Evolutionary conservation across 2,329 filamentous ascomycete genomes (phyloP), one percentile per base, ranked within the genome.

Genomic region (Trichocomaceae sp.): DNA sequence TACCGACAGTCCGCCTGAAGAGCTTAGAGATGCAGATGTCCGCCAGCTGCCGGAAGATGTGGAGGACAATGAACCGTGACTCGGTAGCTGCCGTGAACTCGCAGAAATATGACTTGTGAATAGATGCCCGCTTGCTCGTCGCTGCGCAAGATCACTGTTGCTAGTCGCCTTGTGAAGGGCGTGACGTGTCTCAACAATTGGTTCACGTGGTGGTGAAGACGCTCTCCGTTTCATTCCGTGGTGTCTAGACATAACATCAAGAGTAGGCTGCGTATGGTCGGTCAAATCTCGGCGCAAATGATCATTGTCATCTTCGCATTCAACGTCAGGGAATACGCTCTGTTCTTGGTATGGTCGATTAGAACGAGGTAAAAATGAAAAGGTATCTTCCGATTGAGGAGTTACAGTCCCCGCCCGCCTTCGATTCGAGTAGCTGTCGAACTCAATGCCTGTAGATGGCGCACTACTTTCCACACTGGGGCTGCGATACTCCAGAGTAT

Each of bases 281-380:
- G 68, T 66, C 47, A 74, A 65, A 35, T 73, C 64, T 39, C 72
- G 68, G 47, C 68, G 66, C 31, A 69, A 60, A 3, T 64, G 66
- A 39, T 65, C 58, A 26, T 64, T 61, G 29, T 76, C 73, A 33
- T 75, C 73, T 10, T 76, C 73, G 5, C 66, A 66, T 58, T 76
- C 74, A n/a, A 70, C 66, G 56, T 75, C 77, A 3, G 75, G 72
- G 61, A 82, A 82, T 50, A 79, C 72, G 58, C 77, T 75, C 50
- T 82, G 80, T 60, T 86, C 83, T 70, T 84, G 84, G 64, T 81
- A 84, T 47, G 82, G 80, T 55, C 82, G 75, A 57, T 82, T 79
- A 15, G 80, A 81, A 47, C 75, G 71, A 60, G 73, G 77, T 15
- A 76, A 71, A 41, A 79, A 60, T 58, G 77, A 79, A 29, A 73